phyloP scores from a whole-genome alignment of 2,329 filamentous ascomycete species.

The Alternaria alternata region DNA sequence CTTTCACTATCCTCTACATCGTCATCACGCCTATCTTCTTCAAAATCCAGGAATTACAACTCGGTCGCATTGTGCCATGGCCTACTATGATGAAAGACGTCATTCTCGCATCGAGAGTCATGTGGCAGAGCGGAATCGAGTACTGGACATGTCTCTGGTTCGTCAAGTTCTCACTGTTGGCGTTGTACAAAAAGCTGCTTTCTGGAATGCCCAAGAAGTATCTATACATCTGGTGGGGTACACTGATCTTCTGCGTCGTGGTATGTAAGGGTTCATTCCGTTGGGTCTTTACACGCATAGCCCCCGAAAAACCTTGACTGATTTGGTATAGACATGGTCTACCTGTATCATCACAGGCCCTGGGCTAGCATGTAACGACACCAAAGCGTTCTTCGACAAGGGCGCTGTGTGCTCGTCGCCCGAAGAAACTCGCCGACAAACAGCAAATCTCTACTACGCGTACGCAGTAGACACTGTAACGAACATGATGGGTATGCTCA shows the following conservation, averaged over 20 bases:
- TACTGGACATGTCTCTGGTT: conserved; percentile 53
- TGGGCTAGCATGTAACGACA: conserved; percentile 46
- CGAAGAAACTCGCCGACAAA: conserved; percentile 41
- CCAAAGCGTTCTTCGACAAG: conserved; percentile 36
- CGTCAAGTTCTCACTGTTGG: conserved; percentile 53
- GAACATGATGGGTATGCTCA: conserved; percentile 46
- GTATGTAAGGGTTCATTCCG: conserved; percentile 28
- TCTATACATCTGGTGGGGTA: conserved; percentile 49
- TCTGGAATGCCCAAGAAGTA: conserved; percentile 41
- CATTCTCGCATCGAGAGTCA: conserved; percentile 45
- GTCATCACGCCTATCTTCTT: conserved; percentile 47
- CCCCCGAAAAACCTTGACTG: background rate
- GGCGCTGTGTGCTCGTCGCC: conserved; percentile 34
- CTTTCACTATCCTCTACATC: conserved; percentile 44
- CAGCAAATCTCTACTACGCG: conserved; percentile 48
- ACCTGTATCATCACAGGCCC: conserved; percentile 50
- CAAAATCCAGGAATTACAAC: conserved; percentile 35
- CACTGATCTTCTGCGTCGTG: conserved; percentile 45
- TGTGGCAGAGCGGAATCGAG: conserved; percentile 51
- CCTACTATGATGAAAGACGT: conserved; percentile 42
- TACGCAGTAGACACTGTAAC: conserved; percentile 49
- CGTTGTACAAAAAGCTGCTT: conserved; percentile 51
- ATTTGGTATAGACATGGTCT: conserved; percentile 41
- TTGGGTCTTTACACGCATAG: background rate
- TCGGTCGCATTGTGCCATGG: conserved; percentile 35